Base-by-base conservation (phyloP, 208 protist species). In the Leishmania amazonensis region DNA sequence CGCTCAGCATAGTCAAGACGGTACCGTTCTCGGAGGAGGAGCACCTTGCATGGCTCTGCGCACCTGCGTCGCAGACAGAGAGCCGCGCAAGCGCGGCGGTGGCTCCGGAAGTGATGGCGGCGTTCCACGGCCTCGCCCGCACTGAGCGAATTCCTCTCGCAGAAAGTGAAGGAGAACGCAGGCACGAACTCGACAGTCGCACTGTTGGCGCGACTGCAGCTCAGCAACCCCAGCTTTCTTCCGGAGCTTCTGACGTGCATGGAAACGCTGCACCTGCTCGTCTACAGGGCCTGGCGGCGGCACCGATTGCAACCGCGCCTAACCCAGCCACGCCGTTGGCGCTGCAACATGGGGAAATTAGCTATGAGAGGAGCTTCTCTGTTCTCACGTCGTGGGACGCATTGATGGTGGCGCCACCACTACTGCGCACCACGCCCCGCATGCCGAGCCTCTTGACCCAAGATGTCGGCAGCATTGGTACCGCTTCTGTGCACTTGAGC, bases 351-450 rank as follows among this genome's bases (percentile, higher is more conserved):
- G 74, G 70, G 7, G 80, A 87, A 17, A 79, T 89, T 21, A 53
- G 53, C 35, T 84, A 79, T 62, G 64, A 80, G 2, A 62, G 35
- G 3, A 42, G 64, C 21, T 85, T 89, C 64, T 65, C 82, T 19
- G 81, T 87, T 17, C 64, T 75, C 42, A 85, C 83, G 11, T 54
- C 84, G 21, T 79, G 60, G 72, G 74, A 35, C 42, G 80, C 80
- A 35, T 76, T 87, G 72, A 21, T 79, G 78, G 74, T 49, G 15
- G 83, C 83, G 1, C 83, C 83, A 17, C 78, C 64, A 21, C 49
- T 86, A 24, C 17, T 75, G 67, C 35, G 28, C 21, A 57, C 64
- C 13, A 76, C 57, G 21, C 78, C 78, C 9, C 35, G 53, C 57
- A 45, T 77, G 21, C 75, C 78, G 21, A 72, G 40, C 38, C 38